A percentile compares a stretch with the other conserved stretches of the same genome.
phyloP scores from a whole-genome alignment of 441 rosid species.

The Mallotus japonicus region DNA sequence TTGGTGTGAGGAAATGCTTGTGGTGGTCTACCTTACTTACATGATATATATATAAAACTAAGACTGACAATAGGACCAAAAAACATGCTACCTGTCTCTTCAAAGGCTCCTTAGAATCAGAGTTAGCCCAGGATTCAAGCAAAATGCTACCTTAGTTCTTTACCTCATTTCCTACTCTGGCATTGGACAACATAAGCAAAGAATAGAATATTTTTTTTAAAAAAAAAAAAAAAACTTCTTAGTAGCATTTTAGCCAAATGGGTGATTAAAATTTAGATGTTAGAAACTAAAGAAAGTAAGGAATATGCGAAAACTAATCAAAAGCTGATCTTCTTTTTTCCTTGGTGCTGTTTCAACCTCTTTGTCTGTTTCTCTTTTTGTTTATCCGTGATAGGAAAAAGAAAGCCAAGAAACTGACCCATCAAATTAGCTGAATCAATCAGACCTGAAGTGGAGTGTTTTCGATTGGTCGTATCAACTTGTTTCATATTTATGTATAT shows the following conservation, averaged over 20 bases:
- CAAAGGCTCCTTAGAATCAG: slow-evolving; percentile 15
- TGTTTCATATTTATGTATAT: background rate
- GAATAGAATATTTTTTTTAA: background rate
- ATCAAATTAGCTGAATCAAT: background rate
- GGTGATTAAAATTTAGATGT: background rate
- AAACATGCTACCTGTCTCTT: slow-evolving; percentile 24
- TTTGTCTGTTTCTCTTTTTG: background rate
- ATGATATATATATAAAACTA: background rate
- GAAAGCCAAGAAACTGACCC: background rate
- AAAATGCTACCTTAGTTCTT: slow-evolving; percentile 6
- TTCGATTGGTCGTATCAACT: background rate
- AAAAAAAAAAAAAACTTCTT: background rate
- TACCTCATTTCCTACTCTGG: background rate
- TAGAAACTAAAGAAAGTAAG: background rate
- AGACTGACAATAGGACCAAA: slow-evolving; percentile 10
- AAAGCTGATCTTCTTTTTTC: background rate
- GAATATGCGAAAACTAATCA: background rate
- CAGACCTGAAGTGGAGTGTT: slow-evolving; percentile 1
- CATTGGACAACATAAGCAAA: slow-evolving; percentile 2
- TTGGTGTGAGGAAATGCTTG: background rate
- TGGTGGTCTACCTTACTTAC: slow-evolving; percentile 5
- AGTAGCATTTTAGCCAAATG: background rate
- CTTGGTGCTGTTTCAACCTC: background rate
- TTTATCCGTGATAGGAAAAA: background rate
- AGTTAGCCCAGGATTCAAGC: slow-evolving; percentile 22